Percentiles rank a stretch among this genome's conserved stretches.
Evolutionary conservation across 495 filamentous ascomycete genomes (phyloP).

Genomic region (Jackrogersella minutella): DNA sequence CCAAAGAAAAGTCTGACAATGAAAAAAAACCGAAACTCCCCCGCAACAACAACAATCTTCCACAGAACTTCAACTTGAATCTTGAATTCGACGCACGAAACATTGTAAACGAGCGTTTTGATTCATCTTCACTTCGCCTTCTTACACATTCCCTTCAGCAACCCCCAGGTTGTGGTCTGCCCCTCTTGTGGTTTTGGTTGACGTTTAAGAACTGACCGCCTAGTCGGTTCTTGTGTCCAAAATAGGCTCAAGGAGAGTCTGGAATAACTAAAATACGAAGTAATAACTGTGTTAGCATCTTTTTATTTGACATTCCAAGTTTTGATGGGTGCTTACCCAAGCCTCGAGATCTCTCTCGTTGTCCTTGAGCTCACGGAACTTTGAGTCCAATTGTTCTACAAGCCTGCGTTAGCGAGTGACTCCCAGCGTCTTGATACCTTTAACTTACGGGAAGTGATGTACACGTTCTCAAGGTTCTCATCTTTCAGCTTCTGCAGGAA

Average conservation of each 20-base stretch:
- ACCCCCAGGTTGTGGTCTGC: neutral
- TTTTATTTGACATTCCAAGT: neutral
- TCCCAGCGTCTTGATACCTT: neutral
- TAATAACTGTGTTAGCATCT: constrained; percentile 7
- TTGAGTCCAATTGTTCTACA: constrained; percentile 27
- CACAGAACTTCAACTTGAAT: neutral
- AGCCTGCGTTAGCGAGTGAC: neutral
- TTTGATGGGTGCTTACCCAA: constrained; percentile 14
- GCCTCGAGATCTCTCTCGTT: constrained; percentile 34
- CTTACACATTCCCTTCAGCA: neutral
- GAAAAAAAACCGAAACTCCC: neutral
- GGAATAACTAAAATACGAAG: constrained; percentile 8
- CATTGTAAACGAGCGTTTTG: too few species aligned
- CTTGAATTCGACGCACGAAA: neutral
- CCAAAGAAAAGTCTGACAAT: neutral
- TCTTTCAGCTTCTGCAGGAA: constrained; percentile 31
- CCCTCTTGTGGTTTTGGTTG: neutral
- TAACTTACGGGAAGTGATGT: constrained; percentile 31
- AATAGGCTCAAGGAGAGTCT: constrained; percentile 35
- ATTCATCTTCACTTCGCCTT: too few species aligned
- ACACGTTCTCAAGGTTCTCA: constrained; percentile 32
- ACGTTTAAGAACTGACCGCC: neutral
- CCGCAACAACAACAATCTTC: neutral
- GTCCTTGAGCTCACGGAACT: constrained; percentile 24
- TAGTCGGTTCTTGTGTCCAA: constrained; percentile 16